Evolutionary conservation across 345 rosid genomes (phyloP), one percentile per base, ranked within the genome.

Genomic region (Eucalyptus melliodora): DNA sequence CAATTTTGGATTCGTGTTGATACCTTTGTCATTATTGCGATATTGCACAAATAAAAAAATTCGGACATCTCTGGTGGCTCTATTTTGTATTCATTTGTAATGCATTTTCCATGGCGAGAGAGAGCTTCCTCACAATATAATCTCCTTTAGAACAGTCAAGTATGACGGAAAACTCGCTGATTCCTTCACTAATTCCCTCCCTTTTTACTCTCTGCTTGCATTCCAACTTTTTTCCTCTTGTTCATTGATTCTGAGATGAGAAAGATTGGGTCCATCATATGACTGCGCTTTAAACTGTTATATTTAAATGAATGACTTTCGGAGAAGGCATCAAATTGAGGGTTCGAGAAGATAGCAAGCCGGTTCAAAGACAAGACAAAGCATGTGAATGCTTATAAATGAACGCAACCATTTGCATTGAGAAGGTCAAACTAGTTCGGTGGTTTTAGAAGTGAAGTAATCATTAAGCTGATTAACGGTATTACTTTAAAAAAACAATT

Each of bases 1-100:
- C 92, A 97, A 21, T 96, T 99, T 86, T 98, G 99, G 99, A 98
- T 98, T 87, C 96, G 97, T 60, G 99, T 96, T 88, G 98, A 98
- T 90, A 91, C 95, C 15, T 93, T 90, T 72, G 99, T 65, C 77
- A n/a, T n/a, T 16, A 65, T 65, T 65, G 77, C 21, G 40, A 15
- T 65, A n/a, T n/a, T n/a, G 77, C 77, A 65, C 21, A n/a, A n/a
- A n/a, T n/a, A 15, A 30, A 65, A 65, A 15, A 65, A 8, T 14
- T 9, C 19, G 4, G 37, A 67, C 34, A 67, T 67, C 77, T 67
- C 21, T 1, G 77, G 15, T 67, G 77, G 77, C 40, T 67, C 40
- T n/a, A 67, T n/a, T 16, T 67, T 9, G 40, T 67, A 17, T 69
- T 34, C 44, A 34, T 34, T 69, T 37, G 19, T 65, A 65, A 65